Evolutionary conservation across 495 filamentous ascomycete species (phyloP), one percentile per base, ranked within the genome.

Genomic region (Annulohypoxylon moriforme): DNA sequence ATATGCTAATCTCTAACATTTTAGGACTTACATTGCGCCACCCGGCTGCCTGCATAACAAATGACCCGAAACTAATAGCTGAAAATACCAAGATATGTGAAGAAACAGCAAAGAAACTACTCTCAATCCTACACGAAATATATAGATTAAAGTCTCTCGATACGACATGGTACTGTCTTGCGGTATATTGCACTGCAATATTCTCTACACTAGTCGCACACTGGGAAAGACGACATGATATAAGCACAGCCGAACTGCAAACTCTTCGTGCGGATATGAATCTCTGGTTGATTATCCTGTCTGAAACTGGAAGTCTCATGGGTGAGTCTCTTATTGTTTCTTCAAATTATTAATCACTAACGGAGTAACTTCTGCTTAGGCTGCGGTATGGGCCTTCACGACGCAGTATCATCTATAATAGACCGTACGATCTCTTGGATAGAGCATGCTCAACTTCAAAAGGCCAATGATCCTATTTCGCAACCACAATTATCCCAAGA

Each of bases 81-180:
- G 86, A 90, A 49, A 94, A 91, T 74, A 85, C 91, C 14, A 83
- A 86, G 50, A 85, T 89, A 40, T 94, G 90, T 73, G 87, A 93
- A 22, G 88, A 90, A 16, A 84, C 88, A 24, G 86, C 90, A 36
- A 84, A 83, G 68, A 83, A 87, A 58, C 87, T 94, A 72, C 82
- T 95, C 16, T 80, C 83, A 52, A 84, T 86, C 42, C 84, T 92
- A 11, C 80, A 83, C 27, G 81, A 85, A 47, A 75, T 94, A 25
- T 84, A 87, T 52, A 85, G 86, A 74, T 77, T 85, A 49, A 89
- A 89, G 75, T 89, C 89, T 66, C 79, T 94, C n/a, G 92, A 95
- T 70, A 92, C 90, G 11, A 93, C 92, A n/a, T 94, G 91, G 91
- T 90, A 92, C 66, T 89, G 88, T 63, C 78, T 85, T 53, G 88